Evolutionary conservation across 768 basidiomycete species (phyloP).

Genomic region (Boletales sp.): DNA sequence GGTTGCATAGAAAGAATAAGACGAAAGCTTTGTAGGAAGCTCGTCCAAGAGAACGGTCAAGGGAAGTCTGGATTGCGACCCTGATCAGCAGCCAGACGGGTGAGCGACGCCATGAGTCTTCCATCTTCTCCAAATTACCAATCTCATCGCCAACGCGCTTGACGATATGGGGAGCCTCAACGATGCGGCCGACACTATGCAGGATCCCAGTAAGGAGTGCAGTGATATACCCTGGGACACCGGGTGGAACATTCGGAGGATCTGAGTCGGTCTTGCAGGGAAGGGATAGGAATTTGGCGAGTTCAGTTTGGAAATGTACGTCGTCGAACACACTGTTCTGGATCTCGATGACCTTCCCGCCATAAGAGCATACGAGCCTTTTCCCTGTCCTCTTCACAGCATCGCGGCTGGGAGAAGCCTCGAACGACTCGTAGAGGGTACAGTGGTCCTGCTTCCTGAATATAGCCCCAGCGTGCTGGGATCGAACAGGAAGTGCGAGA

Average conservation of each 20-base stretch:
- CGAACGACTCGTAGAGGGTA: slow-evolving; percentile 39
- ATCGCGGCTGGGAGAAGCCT: slow-evolving; percentile 30
- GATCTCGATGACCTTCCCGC: not conserved
- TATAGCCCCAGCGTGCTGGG: slow-evolving; percentile 42
- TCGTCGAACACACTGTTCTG: slow-evolving; percentile 8
- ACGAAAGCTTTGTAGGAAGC: slow-evolving; percentile 46
- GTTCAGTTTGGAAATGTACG: slow-evolving; percentile 8
- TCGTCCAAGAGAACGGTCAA: slow-evolving; percentile 7
- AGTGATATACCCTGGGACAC: slow-evolving; percentile 20
- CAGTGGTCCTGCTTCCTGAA: slow-evolving; percentile 21
- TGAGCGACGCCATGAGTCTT: slow-evolving; percentile 25
- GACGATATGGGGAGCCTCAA: slow-evolving; percentile 14
- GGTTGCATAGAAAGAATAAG: slow-evolving; percentile 34
- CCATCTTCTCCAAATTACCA: too few species aligned
- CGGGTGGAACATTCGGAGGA: not conserved
- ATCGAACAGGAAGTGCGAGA: slow-evolving; percentile 35
- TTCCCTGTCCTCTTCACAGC: not conserved
- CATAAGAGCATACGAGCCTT: slow-evolving; percentile 17
- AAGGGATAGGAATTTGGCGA: slow-evolving; percentile 18
- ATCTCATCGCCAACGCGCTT: slow-evolving; percentile 18
- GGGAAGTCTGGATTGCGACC: slow-evolving; percentile 26
- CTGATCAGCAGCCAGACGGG: slow-evolving; percentile 33
- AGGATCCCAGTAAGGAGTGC: slow-evolving; percentile 24
- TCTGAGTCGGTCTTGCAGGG: slow-evolving; percentile 5
- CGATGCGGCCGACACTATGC: slow-evolving; percentile 4